Percentiles rank a stretch among this genome's conserved stretches.
phyloP scores from a whole-genome alignment of 495 filamentous ascomycete species.

The Daldinia childiae region DNA sequence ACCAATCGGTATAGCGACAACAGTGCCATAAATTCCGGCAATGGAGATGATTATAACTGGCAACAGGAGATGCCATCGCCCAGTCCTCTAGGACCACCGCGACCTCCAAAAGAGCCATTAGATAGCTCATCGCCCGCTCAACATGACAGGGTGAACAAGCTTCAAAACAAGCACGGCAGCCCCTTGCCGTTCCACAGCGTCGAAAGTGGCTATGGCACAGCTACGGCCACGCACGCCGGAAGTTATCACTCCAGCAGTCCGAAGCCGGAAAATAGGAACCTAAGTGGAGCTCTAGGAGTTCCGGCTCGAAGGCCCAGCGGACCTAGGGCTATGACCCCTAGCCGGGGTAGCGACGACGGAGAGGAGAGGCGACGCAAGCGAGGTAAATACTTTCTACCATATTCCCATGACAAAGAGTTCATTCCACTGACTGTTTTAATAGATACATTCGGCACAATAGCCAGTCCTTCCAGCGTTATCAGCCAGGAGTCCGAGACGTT shows the following conservation, averaged over 20 bases:
- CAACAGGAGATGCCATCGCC: constrained; percentile 53
- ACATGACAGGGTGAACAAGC: constrained; percentile 53
- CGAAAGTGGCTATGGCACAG: constrained; percentile 58
- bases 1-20: constrained; percentile 58
- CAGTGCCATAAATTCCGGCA: constrained; percentile 44
- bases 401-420: neutral
- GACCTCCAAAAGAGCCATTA: constrained; percentile 64
- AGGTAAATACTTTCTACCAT: constrained; percentile 47
- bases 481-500: constrained; percentile 64
- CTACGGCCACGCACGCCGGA: constrained; percentile 57
- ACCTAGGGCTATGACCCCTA: constrained; percentile 64
- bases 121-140: constrained; percentile 46
- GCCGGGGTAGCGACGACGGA: constrained; percentile 49
- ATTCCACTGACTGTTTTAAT: constrained; percentile 13
- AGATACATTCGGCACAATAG: constrained; percentile 65
- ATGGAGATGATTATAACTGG: constrained; percentile 54
- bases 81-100: constrained; percentile 51
- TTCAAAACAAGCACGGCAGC: constrained; percentile 53
- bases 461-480: constrained; percentile 47
- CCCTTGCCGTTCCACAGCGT: constrained; percentile 58
- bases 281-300: constrained; percentile 56
- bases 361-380: constrained; percentile 59
- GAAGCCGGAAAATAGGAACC: constrained; percentile 56
- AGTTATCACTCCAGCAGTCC: constrained; percentile 55
- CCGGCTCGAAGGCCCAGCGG: constrained; percentile 58